Conservation (phyloP, 345 rosid genomes). For the Bruguiera parviflora region DNA sequence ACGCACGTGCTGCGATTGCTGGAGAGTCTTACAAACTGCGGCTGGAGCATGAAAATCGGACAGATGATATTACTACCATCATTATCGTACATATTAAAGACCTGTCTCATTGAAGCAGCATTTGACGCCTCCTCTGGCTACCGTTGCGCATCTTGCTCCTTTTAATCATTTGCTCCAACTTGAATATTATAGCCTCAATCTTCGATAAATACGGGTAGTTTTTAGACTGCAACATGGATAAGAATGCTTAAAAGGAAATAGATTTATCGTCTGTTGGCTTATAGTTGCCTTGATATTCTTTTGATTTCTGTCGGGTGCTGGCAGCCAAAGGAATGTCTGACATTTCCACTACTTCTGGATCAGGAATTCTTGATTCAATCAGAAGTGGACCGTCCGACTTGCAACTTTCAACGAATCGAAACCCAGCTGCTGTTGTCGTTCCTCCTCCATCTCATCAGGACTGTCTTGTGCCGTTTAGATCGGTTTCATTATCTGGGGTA, state of each 20-base stretch:
- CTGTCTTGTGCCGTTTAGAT: not conserved
- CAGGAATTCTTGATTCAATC: slow-evolving; percentile 35
- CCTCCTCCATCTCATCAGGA: slow-evolving; percentile 32
- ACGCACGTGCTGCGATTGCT: slow-evolving; percentile 85
- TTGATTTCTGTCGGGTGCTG: slow-evolving; percentile 32
- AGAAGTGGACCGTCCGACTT: slow-evolving; percentile 39
- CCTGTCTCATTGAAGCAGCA: slow-evolving; percentile 45
- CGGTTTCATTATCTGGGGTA: not conserved
- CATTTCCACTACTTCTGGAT: slow-evolving; percentile 26
- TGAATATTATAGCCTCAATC: no score
- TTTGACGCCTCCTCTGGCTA: slow-evolving; percentile 10
- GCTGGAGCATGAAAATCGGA: slow-evolving; percentile 78
- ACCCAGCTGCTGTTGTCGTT: slow-evolving; percentile 39
- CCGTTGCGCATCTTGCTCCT: not conserved
- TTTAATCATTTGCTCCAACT: no score
- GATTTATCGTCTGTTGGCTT: not conserved
- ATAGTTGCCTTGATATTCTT: slow-evolving; percentile 5
- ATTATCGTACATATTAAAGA: slow-evolving; percentile 78
- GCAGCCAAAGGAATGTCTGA: slow-evolving; percentile 30
- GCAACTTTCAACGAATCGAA: slow-evolving; percentile 33
- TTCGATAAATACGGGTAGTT: no score
- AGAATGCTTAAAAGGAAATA: not conserved
- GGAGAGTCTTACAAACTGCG: slow-evolving; percentile 89
- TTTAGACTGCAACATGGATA: no score
- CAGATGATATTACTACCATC: slow-evolving; percentile 96